Base-by-base conservation (phyloP, 352 stramenopile species). In the Bremia lactucae region DNA sequence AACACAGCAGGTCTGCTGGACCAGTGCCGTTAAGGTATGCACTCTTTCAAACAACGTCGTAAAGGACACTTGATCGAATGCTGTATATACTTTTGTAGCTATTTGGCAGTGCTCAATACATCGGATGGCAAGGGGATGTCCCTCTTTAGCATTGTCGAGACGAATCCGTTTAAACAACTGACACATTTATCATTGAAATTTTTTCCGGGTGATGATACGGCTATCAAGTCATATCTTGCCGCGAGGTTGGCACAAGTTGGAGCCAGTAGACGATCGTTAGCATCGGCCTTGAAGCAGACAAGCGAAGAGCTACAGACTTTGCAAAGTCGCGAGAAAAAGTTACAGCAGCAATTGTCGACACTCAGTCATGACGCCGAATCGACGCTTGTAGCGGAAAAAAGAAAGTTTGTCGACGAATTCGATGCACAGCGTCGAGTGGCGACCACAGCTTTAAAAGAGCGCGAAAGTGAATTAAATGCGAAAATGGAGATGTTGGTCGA, bases 111-210 rank as follows among this genome's bases (percentile, higher is more conserved):
- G 21, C 46, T 92, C 20, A 87, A 87, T 47, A 90, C 76, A 22
- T 69, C 52, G 11, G 72, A 89, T 40, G 37, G 38, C 21, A 56
- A 75, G 19, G 70, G 62, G n/a, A 56, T 80, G 35, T 83, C 70
- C 3, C 54, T 86, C 14, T 96, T 97, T 55, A 93, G 77, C 23
- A 87, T 97, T 31, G 83, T 97, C 29, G 91, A 97, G 66, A 94
- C 88, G 15, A 97, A 96, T 40, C 74, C 56, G 16, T 97, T 97
- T 71, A 97, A 97, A 67, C 80, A 96, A 52, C 52, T 97, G 45
- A 96, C 85, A 36, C 91, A 97, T 46, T 59, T 97, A 10, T 94
- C 80, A 28, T 63, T 97, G 11, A 56, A 68, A 29, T 95, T 97
- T 46, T 59, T 64, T 18, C 69, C 81, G 2, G 87, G 85, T 18